Evolutionary conservation across 352 stramenopile genomes (phyloP).

Genomic region (Phytophthora tubulina): DNA sequence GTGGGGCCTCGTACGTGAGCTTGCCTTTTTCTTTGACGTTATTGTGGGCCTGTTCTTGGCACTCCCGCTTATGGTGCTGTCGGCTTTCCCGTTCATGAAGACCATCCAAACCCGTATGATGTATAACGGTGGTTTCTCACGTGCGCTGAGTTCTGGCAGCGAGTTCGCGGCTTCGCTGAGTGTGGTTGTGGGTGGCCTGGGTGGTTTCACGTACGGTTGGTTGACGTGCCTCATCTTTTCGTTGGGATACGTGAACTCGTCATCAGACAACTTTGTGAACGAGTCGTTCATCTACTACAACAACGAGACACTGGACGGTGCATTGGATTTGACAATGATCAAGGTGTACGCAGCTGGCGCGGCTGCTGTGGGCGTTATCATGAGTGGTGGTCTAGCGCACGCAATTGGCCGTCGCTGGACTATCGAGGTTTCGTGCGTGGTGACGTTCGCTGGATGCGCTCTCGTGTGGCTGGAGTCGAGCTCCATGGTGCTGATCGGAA

Average conservation of each 20-base stretch:
- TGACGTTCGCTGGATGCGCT: constrained; percentile 70
- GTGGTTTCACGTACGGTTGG: constrained; percentile 84
- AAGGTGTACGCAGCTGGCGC: constrained; percentile 77
- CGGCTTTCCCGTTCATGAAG: constrained; percentile 89
- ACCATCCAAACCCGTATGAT: constrained; percentile 93
- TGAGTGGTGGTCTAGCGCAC: constrained; percentile 64
- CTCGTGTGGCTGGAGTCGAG: constrained; percentile 78
- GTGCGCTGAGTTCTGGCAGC: constrained; percentile 82
- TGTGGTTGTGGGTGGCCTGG: constrained; percentile 74
- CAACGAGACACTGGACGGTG: constrained; percentile 52
- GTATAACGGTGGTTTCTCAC: constrained; percentile 92
- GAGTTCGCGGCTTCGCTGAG: constrained; percentile 85
- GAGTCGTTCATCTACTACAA: constrained; percentile 88
- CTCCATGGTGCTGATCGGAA: constrained; percentile 73
- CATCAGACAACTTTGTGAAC: constrained; percentile 82
- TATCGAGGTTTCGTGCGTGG: constrained; percentile 64
- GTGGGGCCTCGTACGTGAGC: constrained; percentile 74
- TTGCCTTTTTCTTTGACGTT: constrained; percentile 91
- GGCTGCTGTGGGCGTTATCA: constrained; percentile 57
- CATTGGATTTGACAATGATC: constrained; percentile 72
- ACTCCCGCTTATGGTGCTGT: constrained; percentile 77
- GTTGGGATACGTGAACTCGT: constrained; percentile 83
- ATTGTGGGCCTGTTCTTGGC: constrained; percentile 82
- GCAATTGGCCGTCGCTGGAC: constrained; percentile 71
- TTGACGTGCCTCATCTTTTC: constrained; percentile 85